phyloP scores from a whole-genome alignment of 768 basidiomycete genomes.

The Scleroderma citrinum region DNA sequence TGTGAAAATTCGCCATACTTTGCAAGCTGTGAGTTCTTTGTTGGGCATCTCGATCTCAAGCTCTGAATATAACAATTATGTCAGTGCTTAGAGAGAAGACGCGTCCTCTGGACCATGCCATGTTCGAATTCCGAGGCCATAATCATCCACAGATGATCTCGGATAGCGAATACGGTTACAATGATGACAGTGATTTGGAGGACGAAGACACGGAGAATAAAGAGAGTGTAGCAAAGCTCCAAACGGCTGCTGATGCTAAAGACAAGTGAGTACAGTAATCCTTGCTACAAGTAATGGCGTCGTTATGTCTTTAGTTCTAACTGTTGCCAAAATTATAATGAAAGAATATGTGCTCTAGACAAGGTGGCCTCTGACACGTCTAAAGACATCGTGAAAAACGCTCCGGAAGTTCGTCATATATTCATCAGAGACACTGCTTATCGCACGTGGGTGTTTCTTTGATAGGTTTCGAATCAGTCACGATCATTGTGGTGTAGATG shows the following conservation, averaged over 20 bases:
- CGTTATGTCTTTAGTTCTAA: too few species aligned
- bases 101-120: constrained; percentile 6
- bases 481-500: constrained; percentile 17
- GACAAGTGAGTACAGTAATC: too few species aligned
- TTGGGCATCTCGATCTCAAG: too few species aligned
- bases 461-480: not conserved
- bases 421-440: constrained; percentile 9
- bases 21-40: too few species aligned
- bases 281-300: too few species aligned
- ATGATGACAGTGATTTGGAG: constrained; percentile 33
- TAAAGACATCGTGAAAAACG: not conserved
- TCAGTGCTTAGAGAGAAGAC: too few species aligned
- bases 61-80: too few species aligned
- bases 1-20: too few species aligned
- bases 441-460: constrained; percentile 2
- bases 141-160: too few species aligned
- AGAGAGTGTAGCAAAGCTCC: too few species aligned
- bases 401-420: not conserved
- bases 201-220: constrained; percentile 19
- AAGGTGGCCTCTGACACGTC: not conserved
- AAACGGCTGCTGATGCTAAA: too few species aligned
- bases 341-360: not conserved
- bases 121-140: too few species aligned
- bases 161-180: constrained; percentile 24
- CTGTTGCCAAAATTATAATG: not conserved